Base-by-base conservation (phyloP, 768 basidiomycete species). In the Serendipita sp. region DNA sequence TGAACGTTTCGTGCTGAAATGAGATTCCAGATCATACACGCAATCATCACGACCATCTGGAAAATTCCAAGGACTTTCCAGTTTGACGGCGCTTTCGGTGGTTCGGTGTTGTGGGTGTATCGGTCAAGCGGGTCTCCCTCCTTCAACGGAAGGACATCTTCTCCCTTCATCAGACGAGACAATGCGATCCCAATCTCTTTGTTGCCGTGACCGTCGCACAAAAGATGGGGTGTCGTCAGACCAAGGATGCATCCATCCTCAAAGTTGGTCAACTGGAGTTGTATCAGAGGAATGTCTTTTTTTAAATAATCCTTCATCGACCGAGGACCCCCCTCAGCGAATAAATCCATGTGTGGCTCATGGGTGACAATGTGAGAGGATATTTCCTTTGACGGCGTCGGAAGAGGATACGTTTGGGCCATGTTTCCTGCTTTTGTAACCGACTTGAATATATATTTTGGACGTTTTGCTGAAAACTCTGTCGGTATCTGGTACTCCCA, bases 151-250 rank as follows among this genome's bases (percentile, higher is more conserved):
- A 46, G 34, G 31, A 66, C 63, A 2, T 63, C 43, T 66, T 66
- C 65, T 8, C 65, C 65, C n/a, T 43, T 62, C 5, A 66, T 62
- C 16, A 66, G 43, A 15, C 62, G 43, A n/a, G 65, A 18, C 3
- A 66, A 37, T 2, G 65, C 65, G 29, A 34, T 3, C 2, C 18
- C 43, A 4, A 66, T 66, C 44, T 66, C 66, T 53, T 66, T 66
- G 53, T 64, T 66, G 2, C 66, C 66, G 29, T 66, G 66, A 3
- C 64, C 66, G 43, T 66, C 66, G 40, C 66, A 66, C 2, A 66
- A 44, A 11, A 66, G 53, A 45, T 66, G 66, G 18, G 66, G 66
- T 11, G 63, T 64, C 33, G 66, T 66, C 34, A 66, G 66, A 2
- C 66, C 66, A 15, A 66, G 40, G 18, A 66, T 40, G 16, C 63